Base-by-base conservation (phyloP, 305 asterid species). In the Fraxinus angustifolia region DNA sequence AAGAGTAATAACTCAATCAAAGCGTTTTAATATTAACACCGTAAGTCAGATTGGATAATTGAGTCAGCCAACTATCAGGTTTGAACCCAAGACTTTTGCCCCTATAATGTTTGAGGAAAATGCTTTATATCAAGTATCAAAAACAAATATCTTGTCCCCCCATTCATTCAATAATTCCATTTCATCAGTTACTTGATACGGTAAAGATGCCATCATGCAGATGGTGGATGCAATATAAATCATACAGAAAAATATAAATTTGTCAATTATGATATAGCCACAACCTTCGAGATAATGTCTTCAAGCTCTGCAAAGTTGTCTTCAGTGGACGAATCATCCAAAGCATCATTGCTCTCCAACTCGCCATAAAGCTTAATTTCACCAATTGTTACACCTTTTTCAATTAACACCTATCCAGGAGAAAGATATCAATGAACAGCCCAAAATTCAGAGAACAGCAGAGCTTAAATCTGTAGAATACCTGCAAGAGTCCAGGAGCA, bases 401-500 rank as follows among this genome's bases (percentile, higher is more conserved):
- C 94, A 77, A 90, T 56, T 87, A 96, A 87, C 40, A 87, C 91
- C 99, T 94, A 94, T 65, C 75, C 84, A 87, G 72, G 80, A 70
- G 65, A 35, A 83, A 48, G 73, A 80, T 74, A 81, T 81, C 73
- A 86, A 82, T 82, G 48, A 84, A 84, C 26, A 73, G 80, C 58
- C 79, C 42, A 26, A 53, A 67, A 60, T 72, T 28, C 74, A 62
- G 83, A 78, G 67, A 82, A 84, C 82, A 83, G 81, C 71, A 80
- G 76, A 33, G 71, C 31, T 30, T 72, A 83, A 82, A 80, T 36
- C 72, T 84, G 78, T 21, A 56, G 2, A 72, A 48, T 87, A 96
- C 98, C 98, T 90, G 89, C 89, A 96, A 83, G 80, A 96, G 98
- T 82, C 97, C 97, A 81, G 99, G 99, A 79, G 98, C 97, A 91